Percentiles rank a stretch among this genome's conserved stretches.
phyloP scores from a whole-genome alignment of 257 asterid species.

The Solanum sitiens region DNA sequence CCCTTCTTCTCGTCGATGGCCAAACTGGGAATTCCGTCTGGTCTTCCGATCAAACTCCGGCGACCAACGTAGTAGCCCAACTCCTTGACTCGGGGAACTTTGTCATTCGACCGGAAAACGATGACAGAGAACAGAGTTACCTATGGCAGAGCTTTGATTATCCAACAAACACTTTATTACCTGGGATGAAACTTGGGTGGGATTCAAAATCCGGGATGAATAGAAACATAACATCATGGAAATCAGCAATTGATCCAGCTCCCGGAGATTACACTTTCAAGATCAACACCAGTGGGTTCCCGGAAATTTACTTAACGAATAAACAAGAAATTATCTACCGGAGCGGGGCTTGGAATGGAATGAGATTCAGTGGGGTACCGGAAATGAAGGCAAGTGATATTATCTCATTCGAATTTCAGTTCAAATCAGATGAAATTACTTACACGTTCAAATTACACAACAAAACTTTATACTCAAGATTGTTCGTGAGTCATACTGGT shows the following conservation, averaged over 20 bases:
- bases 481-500: conserved; percentile 23
- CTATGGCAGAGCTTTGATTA: conserved; percentile 71
- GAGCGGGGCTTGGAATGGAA: conserved; percentile 93
- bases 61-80: conserved; percentile 25
- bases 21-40: conserved; percentile 23
- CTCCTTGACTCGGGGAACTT: conserved; percentile 57
- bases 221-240: conserved; percentile 65
- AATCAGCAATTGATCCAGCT: conserved; percentile 46
- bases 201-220: conserved; percentile 51
- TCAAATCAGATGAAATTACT: conserved; percentile 17
- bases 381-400: conserved; percentile 52
- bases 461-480: conserved; percentile 42
- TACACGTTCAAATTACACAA: conserved; percentile 36
- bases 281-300: conserved; percentile 46
- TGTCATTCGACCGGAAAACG: conserved; percentile 31
- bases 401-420: conserved; percentile 31
- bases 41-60: conserved; percentile 37
- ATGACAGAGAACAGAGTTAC: conserved; percentile 13
- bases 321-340: conserved; percentile 22
- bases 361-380: conserved; percentile 82
- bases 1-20: conserved; percentile 30
- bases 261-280: conserved; percentile 62
- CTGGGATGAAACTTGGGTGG: conserved; percentile 96
- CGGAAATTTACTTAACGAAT: conserved; percentile 34
- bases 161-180: conserved; percentile 74